Percentiles rank a stretch among this genome's conserved stretches.
Conservation (phyloP, 352 stramenopile species). For the Phytophthora ramorum region DNA sequence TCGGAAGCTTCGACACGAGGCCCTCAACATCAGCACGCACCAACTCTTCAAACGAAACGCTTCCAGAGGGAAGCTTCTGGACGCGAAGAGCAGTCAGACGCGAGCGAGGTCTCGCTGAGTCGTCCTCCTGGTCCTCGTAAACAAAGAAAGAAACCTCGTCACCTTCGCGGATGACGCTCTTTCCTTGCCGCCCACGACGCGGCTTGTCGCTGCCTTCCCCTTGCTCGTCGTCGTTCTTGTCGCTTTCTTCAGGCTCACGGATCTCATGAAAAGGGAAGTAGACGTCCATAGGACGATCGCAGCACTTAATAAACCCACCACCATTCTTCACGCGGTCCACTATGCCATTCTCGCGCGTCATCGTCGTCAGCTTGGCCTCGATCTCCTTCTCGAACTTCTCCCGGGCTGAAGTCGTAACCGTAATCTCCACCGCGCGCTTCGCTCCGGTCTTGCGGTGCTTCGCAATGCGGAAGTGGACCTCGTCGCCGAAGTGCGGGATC, state of each 20-base stretch:
- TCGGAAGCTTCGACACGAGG: slow-evolving; percentile 65
- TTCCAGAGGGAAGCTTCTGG: slow-evolving; percentile 61
- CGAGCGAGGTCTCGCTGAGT: slow-evolving; percentile 36
- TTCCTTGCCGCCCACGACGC: slow-evolving; percentile 19
- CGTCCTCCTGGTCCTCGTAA: slow-evolving; percentile 69
- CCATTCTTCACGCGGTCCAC: slow-evolving; percentile 67
- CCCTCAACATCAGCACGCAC: slow-evolving; percentile 64
- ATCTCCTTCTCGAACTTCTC: slow-evolving; percentile 78
- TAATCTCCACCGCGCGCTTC: slow-evolving; percentile 74
- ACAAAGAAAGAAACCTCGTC: slow-evolving; percentile 86
- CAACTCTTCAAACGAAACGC: slow-evolving; percentile 72
- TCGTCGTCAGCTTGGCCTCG: slow-evolving; percentile 60
- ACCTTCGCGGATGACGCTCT: slow-evolving; percentile 53
- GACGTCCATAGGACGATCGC: slow-evolving; percentile 67
- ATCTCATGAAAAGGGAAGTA: slow-evolving; percentile 81
- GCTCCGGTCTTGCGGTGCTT: slow-evolving; percentile 70
- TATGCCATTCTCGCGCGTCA: slow-evolving; percentile 66
- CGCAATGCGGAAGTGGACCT: slow-evolving; percentile 77
- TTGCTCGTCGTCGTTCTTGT: slow-evolving; percentile 27
- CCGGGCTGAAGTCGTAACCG: slow-evolving; percentile 58
- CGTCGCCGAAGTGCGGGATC: slow-evolving; percentile 67
- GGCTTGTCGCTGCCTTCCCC: slow-evolving; percentile 11
- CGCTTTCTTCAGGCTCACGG: slow-evolving; percentile 40
- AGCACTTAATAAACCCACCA: slow-evolving; percentile 79
- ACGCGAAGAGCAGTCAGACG: slow-evolving; percentile 74